Evolutionary conservation across 2,329 filamentous ascomycete genomes (phyloP).

Genomic region (Cladosporium sp.): DNA sequence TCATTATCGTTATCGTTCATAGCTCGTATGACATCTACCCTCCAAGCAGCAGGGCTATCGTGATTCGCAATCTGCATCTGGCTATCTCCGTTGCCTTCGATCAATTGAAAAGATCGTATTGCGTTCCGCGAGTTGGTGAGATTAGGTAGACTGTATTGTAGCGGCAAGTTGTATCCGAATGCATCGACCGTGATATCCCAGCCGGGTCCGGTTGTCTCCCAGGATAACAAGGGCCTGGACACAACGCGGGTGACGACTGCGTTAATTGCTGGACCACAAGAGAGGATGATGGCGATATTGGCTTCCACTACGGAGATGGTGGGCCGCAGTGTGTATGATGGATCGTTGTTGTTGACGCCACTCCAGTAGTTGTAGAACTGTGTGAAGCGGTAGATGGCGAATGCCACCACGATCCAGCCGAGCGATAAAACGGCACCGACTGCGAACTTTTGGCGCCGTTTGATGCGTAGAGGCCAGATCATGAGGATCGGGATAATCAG

Average conservation of each 20-base stretch:
- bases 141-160: background rate
- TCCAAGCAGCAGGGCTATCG: background rate
- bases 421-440: conserved; percentile 33
- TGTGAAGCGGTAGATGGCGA: conserved; percentile 34
- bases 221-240: conserved; percentile 26
- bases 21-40: background rate
- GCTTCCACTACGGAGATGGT: conserved; percentile 38
- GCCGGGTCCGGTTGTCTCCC: background rate
- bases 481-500: conserved; percentile 40
- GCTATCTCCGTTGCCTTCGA: background rate
- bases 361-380: conserved; percentile 38
- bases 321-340: conserved; percentile 34
- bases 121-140: background rate
- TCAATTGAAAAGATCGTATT: background rate
- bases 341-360: conserved; percentile 28
- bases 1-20: background rate
- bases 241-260: conserved; percentile 39
- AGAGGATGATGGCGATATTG: conserved; percentile 48
- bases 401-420: conserved; percentile 21
- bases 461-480: conserved; percentile 43
- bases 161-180: conserved; percentile 2
- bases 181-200: background rate
- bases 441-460: conserved; percentile 33
- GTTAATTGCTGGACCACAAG: conserved; percentile 51
- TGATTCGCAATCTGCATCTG: background rate